These are phyloP conservation scores for Daldinia decipiens DNA, from an alignment of 495 filamentous ascomycete genomes.

Conservation along the genomic window DNA sequence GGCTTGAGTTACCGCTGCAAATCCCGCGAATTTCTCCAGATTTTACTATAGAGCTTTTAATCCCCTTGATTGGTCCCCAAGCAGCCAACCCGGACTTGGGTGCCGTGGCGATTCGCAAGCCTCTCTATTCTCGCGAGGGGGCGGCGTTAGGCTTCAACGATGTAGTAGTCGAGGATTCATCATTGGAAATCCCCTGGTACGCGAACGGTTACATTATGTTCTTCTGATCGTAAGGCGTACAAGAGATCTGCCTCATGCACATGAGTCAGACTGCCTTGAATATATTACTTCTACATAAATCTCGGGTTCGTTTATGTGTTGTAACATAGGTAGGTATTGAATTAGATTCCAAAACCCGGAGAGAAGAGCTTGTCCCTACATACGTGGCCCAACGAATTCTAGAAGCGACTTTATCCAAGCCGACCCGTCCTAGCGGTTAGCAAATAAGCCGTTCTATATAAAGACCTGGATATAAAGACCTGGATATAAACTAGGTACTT, in stretches of 20 bases:
- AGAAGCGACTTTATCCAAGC: not conserved
- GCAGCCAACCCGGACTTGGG: no score
- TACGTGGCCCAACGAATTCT: not conserved
- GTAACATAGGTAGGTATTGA: not conserved
- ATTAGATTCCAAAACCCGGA: not conserved
- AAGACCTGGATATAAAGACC: not conserved
- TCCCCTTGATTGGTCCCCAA: not conserved
- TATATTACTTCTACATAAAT: not conserved
- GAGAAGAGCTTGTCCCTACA: not conserved
- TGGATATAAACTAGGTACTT: not conserved
- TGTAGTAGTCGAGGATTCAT: not conserved
- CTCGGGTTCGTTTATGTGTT: not conserved
- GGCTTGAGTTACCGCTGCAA: not conserved
- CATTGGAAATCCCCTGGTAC: not conserved
- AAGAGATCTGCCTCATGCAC: not conserved
- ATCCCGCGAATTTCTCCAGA: not conserved
- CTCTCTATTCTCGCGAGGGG: not conserved
- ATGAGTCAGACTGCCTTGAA: not conserved
- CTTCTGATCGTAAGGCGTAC: not conserved
- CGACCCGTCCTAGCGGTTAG: not conserved
- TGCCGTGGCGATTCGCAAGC: not conserved
- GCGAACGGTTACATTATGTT: not conserved
- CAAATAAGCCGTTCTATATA: not conserved
- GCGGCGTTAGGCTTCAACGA: not conserved
- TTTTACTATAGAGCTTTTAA: not conserved